Evolutionary conservation across 768 basidiomycete species (phyloP), one percentile per base, ranked within the genome.

Genomic region (Lactarius indigo): DNA sequence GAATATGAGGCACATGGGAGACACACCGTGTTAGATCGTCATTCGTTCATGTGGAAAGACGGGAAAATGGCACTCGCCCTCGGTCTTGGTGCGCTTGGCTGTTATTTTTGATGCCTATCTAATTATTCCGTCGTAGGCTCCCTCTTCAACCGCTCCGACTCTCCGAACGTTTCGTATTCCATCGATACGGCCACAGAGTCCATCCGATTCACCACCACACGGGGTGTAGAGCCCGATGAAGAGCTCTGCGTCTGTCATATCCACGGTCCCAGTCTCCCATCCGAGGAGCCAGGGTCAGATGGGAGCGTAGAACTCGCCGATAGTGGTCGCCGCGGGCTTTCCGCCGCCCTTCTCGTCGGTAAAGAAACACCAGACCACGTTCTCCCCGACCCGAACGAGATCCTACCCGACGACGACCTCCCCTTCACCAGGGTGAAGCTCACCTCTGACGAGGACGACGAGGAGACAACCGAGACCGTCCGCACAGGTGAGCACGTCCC

Each of bases 21-120:
- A 70, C 72, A 87, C 68, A 93, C 90, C 0, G 74, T 87, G 0
- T 78, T 93, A 12, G 87, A 93, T 71, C 85, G 88, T 54, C 92
- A 92, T 72, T 84, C 90, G 0, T 93, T 92, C 73, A 85, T 81
- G 31, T 95, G 91, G 89, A 76, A 78, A 66, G 87, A 88, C 65
- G 86, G 88, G 6, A 79, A 84, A 8, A 88, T 90, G 87, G 94
- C 90, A 1, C 81, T 95, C 23, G 87, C 90, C 1, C 76, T 72
- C 20, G 64, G 59, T 23, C 60, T 68, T 31, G 70, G 64, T 73
- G 58, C 50, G 26, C 18, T 20, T 15, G 15, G 37, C 13, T 39
- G 20, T 50, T 6, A 13, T 13, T 18, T 39, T 6, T 13, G 28
- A 35, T 6, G 23, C n/a, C n/a, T 12, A 31, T 33, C 52, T 50